A percentile compares a stretch with the other conserved stretches of the same genome.
Conservation (phyloP, 2,329 filamentous ascomycete genomes). For the Verticillium zaregamsianum region DNA sequence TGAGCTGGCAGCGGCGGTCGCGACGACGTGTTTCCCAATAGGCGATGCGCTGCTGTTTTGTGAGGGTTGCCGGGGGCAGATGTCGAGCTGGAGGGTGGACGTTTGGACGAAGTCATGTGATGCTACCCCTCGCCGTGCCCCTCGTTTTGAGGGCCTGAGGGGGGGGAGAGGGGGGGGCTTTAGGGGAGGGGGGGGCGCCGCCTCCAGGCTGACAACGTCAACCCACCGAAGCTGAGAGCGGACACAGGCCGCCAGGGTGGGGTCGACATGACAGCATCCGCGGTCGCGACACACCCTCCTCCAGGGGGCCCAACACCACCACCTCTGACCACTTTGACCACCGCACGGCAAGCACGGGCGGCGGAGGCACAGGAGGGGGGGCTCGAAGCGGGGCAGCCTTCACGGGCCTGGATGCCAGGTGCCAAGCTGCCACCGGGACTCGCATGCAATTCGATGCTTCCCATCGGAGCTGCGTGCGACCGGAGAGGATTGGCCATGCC, state of each 20-base stretch:
- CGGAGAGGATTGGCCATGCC: background rate
- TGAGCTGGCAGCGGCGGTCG: background rate
- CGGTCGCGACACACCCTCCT: background rate
- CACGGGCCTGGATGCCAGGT: background rate
- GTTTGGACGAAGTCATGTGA: constrained; percentile 13
- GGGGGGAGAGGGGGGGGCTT: too few relatives aligned
- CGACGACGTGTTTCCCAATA: background rate
- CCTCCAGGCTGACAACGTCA: background rate
- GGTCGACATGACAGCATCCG: background rate
- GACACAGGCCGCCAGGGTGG: background rate
- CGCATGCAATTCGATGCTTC: background rate
- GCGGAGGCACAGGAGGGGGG: background rate
- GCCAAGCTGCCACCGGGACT: background rate
- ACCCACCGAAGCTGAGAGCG: background rate
- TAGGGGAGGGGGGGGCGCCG: background rate
- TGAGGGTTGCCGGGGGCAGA: background rate
- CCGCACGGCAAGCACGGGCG: background rate
- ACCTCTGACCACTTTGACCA: background rate
- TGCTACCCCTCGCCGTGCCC: background rate
- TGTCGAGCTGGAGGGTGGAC: constrained; percentile 1
- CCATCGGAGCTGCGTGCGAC: background rate
- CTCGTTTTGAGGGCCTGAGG: background rate
- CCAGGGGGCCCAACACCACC: background rate
- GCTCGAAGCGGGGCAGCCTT: background rate
- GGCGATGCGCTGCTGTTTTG: background rate